phyloP scores from a whole-genome alignment of 2,329 filamentous ascomycete genomes.

The Trichoderma koningii region DNA sequence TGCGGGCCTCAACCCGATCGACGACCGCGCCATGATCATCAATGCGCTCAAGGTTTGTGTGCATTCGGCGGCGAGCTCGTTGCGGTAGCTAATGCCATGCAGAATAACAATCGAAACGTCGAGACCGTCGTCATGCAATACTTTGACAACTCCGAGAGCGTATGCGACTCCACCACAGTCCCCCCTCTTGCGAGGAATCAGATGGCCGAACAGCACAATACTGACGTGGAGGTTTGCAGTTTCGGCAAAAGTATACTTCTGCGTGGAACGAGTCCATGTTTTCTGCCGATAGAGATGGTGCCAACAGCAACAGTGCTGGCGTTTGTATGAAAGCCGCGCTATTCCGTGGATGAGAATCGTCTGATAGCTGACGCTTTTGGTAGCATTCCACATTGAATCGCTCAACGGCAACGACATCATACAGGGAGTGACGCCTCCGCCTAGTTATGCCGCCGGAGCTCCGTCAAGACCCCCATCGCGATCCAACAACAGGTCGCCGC shows the following conservation, averaged over 20 bases:
- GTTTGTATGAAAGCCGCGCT: slow-evolving; percentile 45
- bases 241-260: slow-evolving; percentile 49
- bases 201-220: background rate
- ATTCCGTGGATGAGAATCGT: background rate
- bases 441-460: slow-evolving; percentile 47
- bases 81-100: background rate
- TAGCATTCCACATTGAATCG: slow-evolving; percentile 60
- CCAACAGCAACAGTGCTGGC: slow-evolving; percentile 44
- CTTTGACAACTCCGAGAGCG: slow-evolving; percentile 49
- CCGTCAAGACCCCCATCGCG: slow-evolving; percentile 65
- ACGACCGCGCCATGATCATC: slow-evolving; percentile 46
- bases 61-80: background rate
- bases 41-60: slow-evolving; percentile 46
- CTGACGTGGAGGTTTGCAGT: slow-evolving; percentile 39
- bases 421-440: slow-evolving; percentile 47
- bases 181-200: background rate
- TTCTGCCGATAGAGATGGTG: slow-evolving; percentile 55
- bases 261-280: slow-evolving; percentile 60
- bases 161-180: slow-evolving; percentile 30
- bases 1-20: slow-evolving; percentile 39
- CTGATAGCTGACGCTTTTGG: slow-evolving; percentile 32
- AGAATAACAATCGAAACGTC: slow-evolving; percentile 49
- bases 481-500: slow-evolving; percentile 58
- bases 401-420: slow-evolving; percentile 49
- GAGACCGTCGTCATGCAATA: slow-evolving; percentile 55